A percentile compares a stretch with the other conserved stretches of the same genome.
These are phyloP conservation scores for Amoebophrya sp. DNA, from an alignment of 169 alveolate species.

Conservation along the genomic window DNA sequence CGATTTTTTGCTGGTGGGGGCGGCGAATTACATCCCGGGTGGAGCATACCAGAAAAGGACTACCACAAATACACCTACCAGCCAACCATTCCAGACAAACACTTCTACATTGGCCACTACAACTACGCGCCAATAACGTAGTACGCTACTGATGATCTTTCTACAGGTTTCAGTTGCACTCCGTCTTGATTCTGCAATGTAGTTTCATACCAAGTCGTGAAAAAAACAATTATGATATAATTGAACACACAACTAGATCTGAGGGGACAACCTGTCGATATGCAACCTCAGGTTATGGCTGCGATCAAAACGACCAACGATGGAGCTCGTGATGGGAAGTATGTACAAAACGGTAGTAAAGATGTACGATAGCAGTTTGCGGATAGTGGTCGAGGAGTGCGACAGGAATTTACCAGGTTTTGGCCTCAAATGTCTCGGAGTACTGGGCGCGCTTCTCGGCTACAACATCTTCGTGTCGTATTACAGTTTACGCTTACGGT, in stretches of 20 bases:
- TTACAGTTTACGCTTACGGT: too few species aligned
- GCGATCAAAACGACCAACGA: neutral
- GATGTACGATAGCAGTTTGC: neutral
- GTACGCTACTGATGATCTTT: too few species aligned
- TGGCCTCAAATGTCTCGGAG: slow-evolving; percentile 44
- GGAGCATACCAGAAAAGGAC: slow-evolving; percentile 36
- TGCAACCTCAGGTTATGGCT: neutral
- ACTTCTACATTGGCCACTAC: slow-evolving; percentile 51
- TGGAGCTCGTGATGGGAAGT: neutral
- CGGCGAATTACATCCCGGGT: neutral
- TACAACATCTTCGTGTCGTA: slow-evolving; percentile 45
- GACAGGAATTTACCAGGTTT: slow-evolving; percentile 42
- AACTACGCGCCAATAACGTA: slow-evolving; percentile 34
- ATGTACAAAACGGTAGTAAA: neutral
- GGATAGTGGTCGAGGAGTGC: neutral
- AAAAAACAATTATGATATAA: too few species aligned
- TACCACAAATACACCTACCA: slow-evolving; percentile 51
- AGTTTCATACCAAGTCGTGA: too few species aligned
- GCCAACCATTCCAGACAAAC: slow-evolving; percentile 51
- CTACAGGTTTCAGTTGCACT: too few species aligned
- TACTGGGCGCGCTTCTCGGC: slow-evolving; percentile 41
- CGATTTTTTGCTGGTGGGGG: neutral
- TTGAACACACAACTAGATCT: too few species aligned
- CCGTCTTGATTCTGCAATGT: too few species aligned
- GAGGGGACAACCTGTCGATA: too few species aligned